phyloP scores from a whole-genome alignment of 352 stramenopile species.

The Halophytophthora polymorphica region DNA sequence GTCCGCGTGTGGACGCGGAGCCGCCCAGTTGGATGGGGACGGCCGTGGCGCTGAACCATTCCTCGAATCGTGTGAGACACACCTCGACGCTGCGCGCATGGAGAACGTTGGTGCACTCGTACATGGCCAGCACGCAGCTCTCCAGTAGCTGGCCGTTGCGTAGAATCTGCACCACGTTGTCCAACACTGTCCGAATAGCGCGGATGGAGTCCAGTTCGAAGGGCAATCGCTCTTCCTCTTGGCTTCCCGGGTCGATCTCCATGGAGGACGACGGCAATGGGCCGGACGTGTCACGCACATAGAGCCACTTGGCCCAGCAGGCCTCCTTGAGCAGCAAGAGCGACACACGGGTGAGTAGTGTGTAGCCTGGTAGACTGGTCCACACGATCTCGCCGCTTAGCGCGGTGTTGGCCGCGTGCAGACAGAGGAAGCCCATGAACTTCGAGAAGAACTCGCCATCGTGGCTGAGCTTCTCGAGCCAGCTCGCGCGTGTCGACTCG shows the following conservation, averaged over 20 bases:
- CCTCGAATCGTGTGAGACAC: slow-evolving; percentile 58
- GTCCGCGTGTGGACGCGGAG: slow-evolving; percentile 4
- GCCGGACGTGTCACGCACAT: slow-evolving; percentile 41
- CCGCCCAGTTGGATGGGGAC: slow-evolving; percentile 23
- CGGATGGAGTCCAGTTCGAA: slow-evolving; percentile 56
- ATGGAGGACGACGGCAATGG: slow-evolving; percentile 31
- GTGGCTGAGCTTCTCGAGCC: slow-evolving; percentile 52
- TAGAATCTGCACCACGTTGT: slow-evolving; percentile 49
- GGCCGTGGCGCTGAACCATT: slow-evolving; percentile 58
- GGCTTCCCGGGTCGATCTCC: slow-evolving; percentile 21
- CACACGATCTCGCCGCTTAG: slow-evolving; percentile 36
- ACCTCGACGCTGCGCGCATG: slow-evolving; percentile 58
- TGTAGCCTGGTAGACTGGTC: slow-evolving; percentile 57
- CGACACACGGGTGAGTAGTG: slow-evolving; percentile 50
- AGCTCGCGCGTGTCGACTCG: slow-evolving; percentile 33
- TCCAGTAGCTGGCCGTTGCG: slow-evolving; percentile 63
- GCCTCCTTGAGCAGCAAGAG: slow-evolving; percentile 67
- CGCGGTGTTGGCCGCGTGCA: slow-evolving; percentile 44
- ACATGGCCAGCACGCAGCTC: slow-evolving; percentile 60
- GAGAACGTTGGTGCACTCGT: slow-evolving; percentile 73
- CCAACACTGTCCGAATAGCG: slow-evolving; percentile 50
- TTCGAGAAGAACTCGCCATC: slow-evolving; percentile 73
- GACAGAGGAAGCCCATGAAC: slow-evolving; percentile 62
- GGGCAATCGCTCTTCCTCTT: slow-evolving; percentile 27
- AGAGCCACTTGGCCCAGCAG: slow-evolving; percentile 62